A percentile compares a stretch with the other conserved stretches of the same genome.
These are phyloP conservation scores for Sonneratia alba DNA, from an alignment of 345 rosid genomes.

Conservation along the genomic window DNA sequence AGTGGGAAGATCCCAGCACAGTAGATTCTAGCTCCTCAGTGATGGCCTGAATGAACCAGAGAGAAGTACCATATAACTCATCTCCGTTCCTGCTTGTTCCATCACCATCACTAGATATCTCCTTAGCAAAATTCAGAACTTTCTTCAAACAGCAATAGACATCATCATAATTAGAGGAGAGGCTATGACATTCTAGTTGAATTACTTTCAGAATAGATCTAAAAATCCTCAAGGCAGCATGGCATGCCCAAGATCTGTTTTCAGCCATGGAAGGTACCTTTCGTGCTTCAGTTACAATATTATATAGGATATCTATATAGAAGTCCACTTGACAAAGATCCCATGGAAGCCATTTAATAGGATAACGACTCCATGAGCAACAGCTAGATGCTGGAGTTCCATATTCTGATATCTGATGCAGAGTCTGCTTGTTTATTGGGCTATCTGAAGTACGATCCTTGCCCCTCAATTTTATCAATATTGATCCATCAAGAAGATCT, in stretches of 20 bases:
- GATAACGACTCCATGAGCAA: constrained; percentile 21
- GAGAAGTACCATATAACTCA: constrained; percentile 9
- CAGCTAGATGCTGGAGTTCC: constrained; percentile 19
- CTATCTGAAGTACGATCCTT: constrained; percentile 12
- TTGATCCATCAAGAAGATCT: constrained; percentile 32
- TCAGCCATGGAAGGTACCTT: constrained; percentile 12
- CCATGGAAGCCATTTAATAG: constrained; percentile 48
- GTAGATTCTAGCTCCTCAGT: constrained; percentile 40
- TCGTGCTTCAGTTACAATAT: constrained; percentile 18
- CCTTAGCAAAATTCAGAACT: constrained; percentile 27
- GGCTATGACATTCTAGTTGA: constrained; percentile 27
- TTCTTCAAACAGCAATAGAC: constrained; percentile 28
- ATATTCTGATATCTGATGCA: constrained; percentile 8
- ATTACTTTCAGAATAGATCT: constrained; percentile 36
- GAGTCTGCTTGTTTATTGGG: constrained; percentile 12
- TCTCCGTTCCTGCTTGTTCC: constrained; percentile 10
- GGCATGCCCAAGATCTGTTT: constrained; percentile 21
- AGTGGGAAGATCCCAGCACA: constrained; percentile 37
- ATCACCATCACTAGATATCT: constrained; percentile 18
- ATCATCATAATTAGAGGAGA: constrained; percentile 22
- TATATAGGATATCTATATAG: constrained; percentile 19
- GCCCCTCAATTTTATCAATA: constrained; percentile 22
- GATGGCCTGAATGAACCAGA: constrained; percentile 26
- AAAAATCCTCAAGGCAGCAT: constrained; percentile 38
- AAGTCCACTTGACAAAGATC: constrained; percentile 30